Evolutionary conservation across 106 monocot species (phyloP).

Genomic region (Iris macrosiphon): DNA sequence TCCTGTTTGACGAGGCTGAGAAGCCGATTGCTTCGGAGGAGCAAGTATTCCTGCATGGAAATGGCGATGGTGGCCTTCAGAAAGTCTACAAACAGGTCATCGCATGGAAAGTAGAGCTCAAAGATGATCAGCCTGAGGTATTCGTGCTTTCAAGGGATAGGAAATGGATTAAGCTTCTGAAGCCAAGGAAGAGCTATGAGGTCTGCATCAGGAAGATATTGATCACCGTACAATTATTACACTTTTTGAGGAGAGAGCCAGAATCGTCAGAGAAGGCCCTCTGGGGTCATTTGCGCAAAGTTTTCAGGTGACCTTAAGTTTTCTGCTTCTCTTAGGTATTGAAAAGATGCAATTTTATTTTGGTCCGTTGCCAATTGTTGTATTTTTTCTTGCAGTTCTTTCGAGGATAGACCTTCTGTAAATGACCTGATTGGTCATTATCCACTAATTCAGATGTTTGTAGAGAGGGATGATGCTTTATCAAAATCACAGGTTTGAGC

Average conservation of each 20-base stretch:
- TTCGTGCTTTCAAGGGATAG: conserved; percentile 33
- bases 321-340: not conserved
- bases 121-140: conserved; percentile 27
- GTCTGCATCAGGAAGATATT: conserved; percentile 12
- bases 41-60: conserved; percentile 43
- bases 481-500: conserved; percentile 27
- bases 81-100: conserved; percentile 51
- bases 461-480: conserved; percentile 24
- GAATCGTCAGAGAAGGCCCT: conserved; percentile 26
- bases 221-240: conserved; percentile 29
- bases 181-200: conserved; percentile 27
- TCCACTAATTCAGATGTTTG: conserved; percentile 22
- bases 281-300: conserved; percentile 26
- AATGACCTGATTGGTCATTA: conserved; percentile 26
- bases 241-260: conserved; percentile 28
- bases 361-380: not conserved
- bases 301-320: conserved; percentile 15
- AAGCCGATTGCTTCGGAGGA: not conserved
- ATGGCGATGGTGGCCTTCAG: conserved; percentile 29
- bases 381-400: conserved; percentile 22
- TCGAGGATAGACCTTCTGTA: conserved; percentile 29
- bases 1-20: conserved; percentile 19
- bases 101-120: conserved; percentile 44
- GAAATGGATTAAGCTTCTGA: conserved; percentile 36
- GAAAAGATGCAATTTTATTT: not conserved